These are phyloP conservation scores for Kwoniella mangroviensis DNA, from an alignment of 768 basidiomycete species.

Conservation along the genomic window DNA sequence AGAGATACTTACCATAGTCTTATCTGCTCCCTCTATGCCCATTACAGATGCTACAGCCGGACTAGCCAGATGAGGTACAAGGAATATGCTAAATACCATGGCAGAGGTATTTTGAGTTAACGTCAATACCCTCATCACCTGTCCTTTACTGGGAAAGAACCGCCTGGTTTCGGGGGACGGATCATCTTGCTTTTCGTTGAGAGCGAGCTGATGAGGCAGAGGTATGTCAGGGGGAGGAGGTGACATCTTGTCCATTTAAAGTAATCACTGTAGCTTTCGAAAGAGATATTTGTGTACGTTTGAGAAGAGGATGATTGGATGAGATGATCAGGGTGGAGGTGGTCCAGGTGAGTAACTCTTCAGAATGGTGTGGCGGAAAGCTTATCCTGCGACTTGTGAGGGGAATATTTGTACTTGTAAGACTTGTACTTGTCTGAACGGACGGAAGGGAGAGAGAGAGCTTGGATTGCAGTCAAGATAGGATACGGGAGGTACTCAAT, in stretches of 20 bases:
- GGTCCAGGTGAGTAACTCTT: not conserved
- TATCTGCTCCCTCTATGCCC: conserved; percentile 70
- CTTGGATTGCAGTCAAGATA: too few species aligned
- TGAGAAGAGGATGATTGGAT: conserved; percentile 1
- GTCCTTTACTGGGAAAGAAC: conserved; percentile 26
- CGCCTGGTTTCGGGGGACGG: not conserved
- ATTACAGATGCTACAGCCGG: conserved; percentile 74
- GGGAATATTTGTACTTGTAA: too few species aligned
- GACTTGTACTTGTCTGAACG: too few species aligned
- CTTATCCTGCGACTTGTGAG: not conserved
- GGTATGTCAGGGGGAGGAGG: conserved; percentile 16
- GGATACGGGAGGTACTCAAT: too few species aligned
- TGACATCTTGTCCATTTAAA: conserved; percentile 1
- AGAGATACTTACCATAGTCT: conserved; percentile 70
- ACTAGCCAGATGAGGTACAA: conserved; percentile 77
- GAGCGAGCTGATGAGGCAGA: conserved; percentile 10
- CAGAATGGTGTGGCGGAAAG: too few species aligned
- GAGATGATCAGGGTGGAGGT: conserved; percentile 1
- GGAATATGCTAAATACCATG: conserved; percentile 76
- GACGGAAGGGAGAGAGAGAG: too few species aligned
- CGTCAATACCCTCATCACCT: conserved; percentile 61
- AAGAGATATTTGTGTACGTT: not conserved
- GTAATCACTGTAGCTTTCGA: not conserved
- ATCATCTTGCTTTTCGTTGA: conserved; percentile 1
- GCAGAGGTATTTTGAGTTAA: conserved; percentile 70